These are phyloP conservation scores for Cornus controversa DNA, from an alignment of 148 eudicot species.

Conservation along the genomic window DNA sequence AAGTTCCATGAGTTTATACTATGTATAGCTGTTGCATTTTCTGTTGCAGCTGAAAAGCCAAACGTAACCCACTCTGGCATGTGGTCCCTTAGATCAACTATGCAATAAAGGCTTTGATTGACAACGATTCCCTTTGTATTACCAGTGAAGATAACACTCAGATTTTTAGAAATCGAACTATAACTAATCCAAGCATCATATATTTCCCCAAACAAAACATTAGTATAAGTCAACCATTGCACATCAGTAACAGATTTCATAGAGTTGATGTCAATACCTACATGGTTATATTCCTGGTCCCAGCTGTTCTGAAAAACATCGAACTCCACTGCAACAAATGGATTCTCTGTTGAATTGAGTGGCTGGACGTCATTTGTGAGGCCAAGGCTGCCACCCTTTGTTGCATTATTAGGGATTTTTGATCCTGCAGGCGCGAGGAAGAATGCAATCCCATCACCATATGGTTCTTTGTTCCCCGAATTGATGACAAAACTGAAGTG, in stretches of 20 bases:
- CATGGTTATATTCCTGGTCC: neutral
- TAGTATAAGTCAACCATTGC: neutral
- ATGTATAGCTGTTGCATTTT: constrained; percentile 7
- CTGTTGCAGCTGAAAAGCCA: constrained; percentile 32
- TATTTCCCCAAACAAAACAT: too few relatives aligned
- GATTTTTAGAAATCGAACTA: neutral
- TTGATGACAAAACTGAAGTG: neutral
- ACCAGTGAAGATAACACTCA: constrained; percentile 1
- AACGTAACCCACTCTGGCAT: constrained; percentile 26
- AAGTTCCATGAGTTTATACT: constrained; percentile 23
- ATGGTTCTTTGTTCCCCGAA: neutral
- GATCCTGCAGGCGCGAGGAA: neutral
- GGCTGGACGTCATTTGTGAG: neutral
- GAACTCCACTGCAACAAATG: neutral
- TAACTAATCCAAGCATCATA: neutral
- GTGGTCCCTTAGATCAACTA: constrained; percentile 12
- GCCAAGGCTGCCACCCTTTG: neutral
- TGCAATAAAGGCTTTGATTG: neutral
- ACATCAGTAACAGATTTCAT: neutral
- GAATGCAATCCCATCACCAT: neutral
- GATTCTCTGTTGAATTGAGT: neutral
- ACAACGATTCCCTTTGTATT: too few relatives aligned
- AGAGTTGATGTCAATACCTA: neutral
- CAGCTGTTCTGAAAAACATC: neutral
- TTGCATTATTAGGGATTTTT: neutral